Evolutionary conservation across 371 early-diverging fungal species (phyloP).

Genomic region (Umbelopsis sp.): DNA sequence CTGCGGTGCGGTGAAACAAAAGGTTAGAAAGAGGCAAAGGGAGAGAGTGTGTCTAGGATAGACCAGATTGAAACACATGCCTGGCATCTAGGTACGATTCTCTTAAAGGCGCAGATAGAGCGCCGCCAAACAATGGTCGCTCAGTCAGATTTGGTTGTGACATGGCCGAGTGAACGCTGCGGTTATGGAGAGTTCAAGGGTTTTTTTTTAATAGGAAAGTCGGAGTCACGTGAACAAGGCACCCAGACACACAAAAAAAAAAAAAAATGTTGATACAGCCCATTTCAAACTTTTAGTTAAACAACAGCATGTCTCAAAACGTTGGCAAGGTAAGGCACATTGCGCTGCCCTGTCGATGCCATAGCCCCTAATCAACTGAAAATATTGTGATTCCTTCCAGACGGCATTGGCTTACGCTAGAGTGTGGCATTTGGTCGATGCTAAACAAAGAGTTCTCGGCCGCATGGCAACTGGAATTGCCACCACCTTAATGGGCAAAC

Average conservation of each 20-base stretch:
- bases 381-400: conserved; percentile 40
- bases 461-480: conserved; percentile 87
- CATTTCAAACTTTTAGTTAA: not conserved
- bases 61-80: conserved; percentile 33
- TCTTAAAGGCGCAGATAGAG: conserved; percentile 62
- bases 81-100: conserved; percentile 66
- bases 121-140: conserved; percentile 70
- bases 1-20: conserved; percentile 37
- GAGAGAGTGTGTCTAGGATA: not conserved
- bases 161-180: not conserved
- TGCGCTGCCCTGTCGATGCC: not conserved
- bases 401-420: conserved; percentile 92
- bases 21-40: conserved; percentile 12
- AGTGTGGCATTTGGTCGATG: conserved; percentile 97
- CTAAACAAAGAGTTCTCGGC: conserved; percentile 88
- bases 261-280: too few species aligned
- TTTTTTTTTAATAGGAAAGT: not conserved
- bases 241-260: too few species aligned
- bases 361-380: not conserved
- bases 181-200: not conserved
- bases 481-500: conserved; percentile 96
- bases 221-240: not conserved
- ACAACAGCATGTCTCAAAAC: conserved; percentile 60
- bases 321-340: conserved; percentile 62
- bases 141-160: not conserved